Conservation (phyloP, 306 rosid species). For the Rosa chinensis region DNA sequence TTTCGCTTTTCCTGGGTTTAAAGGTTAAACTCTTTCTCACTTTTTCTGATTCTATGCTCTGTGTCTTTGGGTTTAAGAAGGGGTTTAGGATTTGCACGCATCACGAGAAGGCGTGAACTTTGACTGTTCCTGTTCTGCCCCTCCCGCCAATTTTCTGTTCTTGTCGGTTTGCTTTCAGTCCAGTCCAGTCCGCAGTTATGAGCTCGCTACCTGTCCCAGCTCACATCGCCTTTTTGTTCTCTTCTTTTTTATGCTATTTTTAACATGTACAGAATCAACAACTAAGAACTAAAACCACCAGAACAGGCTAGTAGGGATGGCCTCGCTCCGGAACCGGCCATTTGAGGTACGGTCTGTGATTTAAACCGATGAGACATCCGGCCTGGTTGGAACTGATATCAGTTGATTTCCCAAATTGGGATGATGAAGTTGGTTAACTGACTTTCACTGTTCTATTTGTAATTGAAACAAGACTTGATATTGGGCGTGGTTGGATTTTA, state of each 20-base stretch:
- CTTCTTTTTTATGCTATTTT: neutral
- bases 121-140: neutral
- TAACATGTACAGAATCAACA: neutral
- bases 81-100: slow-evolving; percentile 31
- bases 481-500: neutral
- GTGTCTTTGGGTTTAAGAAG: slow-evolving; percentile 28
- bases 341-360: neutral
- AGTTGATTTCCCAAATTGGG: too few relatives aligned
- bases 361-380: too few relatives aligned
- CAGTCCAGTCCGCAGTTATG: slow-evolving; percentile 10
- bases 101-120: slow-evolving; percentile 17
- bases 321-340: neutral
- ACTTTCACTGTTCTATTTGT: neutral
- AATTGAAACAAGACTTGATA: too few relatives aligned
- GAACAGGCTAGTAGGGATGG: neutral
- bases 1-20: neutral
- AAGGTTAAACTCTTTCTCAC: slow-evolving; percentile 11
- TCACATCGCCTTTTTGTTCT: neutral
- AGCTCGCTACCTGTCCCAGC: neutral
- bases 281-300: neutral
- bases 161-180: slow-evolving; percentile 2
- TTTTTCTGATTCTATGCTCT: neutral
- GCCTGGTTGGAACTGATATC: too few relatives aligned
- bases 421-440: too few relatives aligned
- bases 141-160: neutral